These are phyloP conservation scores for Ogataea saltuana DNA, from an alignment of 805 yeast species.

Conservation along the genomic window DNA sequence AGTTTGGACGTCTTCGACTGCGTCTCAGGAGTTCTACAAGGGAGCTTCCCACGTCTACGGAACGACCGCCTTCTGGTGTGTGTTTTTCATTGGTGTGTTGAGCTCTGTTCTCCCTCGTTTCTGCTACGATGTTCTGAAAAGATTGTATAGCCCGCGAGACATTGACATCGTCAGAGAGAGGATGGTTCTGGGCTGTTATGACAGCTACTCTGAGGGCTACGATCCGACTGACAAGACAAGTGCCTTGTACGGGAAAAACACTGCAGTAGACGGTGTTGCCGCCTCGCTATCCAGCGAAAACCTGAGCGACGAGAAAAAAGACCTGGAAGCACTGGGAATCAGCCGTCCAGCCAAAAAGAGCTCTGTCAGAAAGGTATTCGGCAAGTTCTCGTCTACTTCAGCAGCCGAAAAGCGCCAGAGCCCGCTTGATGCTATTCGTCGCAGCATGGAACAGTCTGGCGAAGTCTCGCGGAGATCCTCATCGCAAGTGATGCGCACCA, in stretches of 20 bases:
- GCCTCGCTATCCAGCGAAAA: constrained; percentile 11
- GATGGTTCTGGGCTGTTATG: constrained; percentile 53
- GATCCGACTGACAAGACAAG: constrained; percentile 51
- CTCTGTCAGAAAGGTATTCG: constrained; percentile 23
- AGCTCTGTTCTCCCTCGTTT: constrained; percentile 64
- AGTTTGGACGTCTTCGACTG: constrained; percentile 59
- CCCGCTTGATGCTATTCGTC: constrained; percentile 22
- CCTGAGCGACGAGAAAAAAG: constrained; percentile 20
- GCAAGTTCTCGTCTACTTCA: constrained; percentile 15
- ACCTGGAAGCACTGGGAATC: constrained; percentile 13
- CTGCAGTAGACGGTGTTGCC: constrained; percentile 7
- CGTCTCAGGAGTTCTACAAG: constrained; percentile 59
- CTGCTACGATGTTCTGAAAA: constrained; percentile 47
- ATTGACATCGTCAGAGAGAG: constrained; percentile 71
- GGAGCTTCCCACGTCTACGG: constrained; percentile 68
- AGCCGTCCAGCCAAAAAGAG: not conserved
- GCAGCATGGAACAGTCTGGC: constrained; percentile 25
- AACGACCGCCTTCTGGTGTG: constrained; percentile 63
- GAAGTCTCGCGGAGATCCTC: constrained; percentile 28
- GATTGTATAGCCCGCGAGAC: constrained; percentile 61
- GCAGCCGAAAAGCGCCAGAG: constrained; percentile 5
- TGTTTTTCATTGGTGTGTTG: constrained; percentile 54
- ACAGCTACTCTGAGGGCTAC: constrained; percentile 48
- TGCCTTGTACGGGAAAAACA: constrained; percentile 19
- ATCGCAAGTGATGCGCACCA: constrained; percentile 28